Evolutionary conservation across 139 green algal genomes (phyloP), one percentile per base, ranked within the genome.

Genomic region (Chlorella sorokiniana): DNA sequence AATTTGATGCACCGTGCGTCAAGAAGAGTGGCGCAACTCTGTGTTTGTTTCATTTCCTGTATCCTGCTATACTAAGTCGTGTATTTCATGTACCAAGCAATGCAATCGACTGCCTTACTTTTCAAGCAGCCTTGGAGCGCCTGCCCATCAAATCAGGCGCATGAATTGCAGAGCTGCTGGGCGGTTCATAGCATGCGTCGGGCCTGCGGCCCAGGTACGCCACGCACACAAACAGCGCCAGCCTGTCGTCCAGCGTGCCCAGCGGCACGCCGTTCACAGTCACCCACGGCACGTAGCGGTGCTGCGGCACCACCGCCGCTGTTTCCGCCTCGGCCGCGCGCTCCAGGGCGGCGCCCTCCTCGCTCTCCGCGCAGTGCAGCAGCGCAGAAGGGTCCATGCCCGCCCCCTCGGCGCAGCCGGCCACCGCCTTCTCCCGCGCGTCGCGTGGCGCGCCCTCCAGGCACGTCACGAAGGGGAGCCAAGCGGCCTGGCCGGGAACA

Each of bases 261-360:
- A 90, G 44, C 0, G 86, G 52, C 9, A 90, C 33, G 29, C 81
- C 76, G 40, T 89, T 89, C 1, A 90, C 84, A 35, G 65, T 38
- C 22, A 90, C 63, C 84, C 86, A 87, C 0, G 81, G 84, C 18
- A 88, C 84, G 59, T 83, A 87, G 6, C 38, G 1, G 35, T 90
- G 86, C 4, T 76, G 33, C 4, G 86, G 86, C 5, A 40, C 11
- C 67, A 90, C 64, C 7, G 35, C 62, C 5, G 64, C 81, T 6
- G 86, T 90, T 37, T 71, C 67, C 31, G 79, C 74, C 1, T 45
- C 71, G 33, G 84, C 84, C 59, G 44, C 10, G 4, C 38, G 27
- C 51, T 88, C 72, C 31, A 90, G 71, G 38, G 42, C 56, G n/a
- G 75, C 73, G 18, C 84, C 86, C 33, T 62, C 18, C 33, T 20